Percentiles rank a stretch among this genome's conserved stretches.
These are phyloP conservation scores for Coemansia sp. DNA, from an alignment of 192 early-diverging fungal species.

Conservation along the genomic window DNA sequence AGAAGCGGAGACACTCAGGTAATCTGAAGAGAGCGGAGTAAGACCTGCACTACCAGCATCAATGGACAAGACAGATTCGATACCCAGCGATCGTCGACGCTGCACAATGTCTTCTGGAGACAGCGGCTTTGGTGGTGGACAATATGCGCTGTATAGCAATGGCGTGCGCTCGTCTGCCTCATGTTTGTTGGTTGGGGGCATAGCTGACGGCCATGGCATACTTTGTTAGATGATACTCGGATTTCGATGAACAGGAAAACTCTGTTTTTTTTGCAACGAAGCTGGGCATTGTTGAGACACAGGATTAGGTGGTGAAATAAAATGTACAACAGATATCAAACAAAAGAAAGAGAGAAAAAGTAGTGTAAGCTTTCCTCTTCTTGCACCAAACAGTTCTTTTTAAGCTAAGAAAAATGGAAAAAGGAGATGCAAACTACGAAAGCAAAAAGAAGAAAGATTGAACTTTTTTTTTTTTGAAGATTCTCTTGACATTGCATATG, in stretches of 20 bases:
- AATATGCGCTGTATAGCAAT: slow-evolving; percentile 22
- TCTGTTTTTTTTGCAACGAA: too few relatives aligned
- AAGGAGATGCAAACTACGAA: not conserved
- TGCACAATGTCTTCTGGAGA: slow-evolving; percentile 45
- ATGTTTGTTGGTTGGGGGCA: not conserved
- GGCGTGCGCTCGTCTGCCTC: slow-evolving; percentile 12
- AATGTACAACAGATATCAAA: not conserved
- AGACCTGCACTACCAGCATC: slow-evolving; percentile 6
- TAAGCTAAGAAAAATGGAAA: not conserved
- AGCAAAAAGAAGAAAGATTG: not conserved
- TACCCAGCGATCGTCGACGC: slow-evolving; percentile 41
- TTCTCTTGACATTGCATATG: not conserved
- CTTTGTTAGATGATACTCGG: not conserved
- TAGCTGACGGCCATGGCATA: not conserved
- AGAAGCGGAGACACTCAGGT: slow-evolving; percentile 1
- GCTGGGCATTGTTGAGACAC: too few relatives aligned
- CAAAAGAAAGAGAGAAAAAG: not conserved
- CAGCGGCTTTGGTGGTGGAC: slow-evolving; percentile 42
- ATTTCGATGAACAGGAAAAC: not conserved
- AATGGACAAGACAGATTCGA: slow-evolving; percentile 17
- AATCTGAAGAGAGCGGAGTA: slow-evolving; percentile 4
- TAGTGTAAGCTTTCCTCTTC: not conserved
- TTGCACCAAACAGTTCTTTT: not conserved
- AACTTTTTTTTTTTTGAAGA: slow-evolving; percentile 8
- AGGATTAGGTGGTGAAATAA: not conserved